Evolutionary conservation across 1,284 basidiomycete genomes (phyloP), one percentile per base, ranked within the genome.

Genomic region (Porogramme epimiltina): DNA sequence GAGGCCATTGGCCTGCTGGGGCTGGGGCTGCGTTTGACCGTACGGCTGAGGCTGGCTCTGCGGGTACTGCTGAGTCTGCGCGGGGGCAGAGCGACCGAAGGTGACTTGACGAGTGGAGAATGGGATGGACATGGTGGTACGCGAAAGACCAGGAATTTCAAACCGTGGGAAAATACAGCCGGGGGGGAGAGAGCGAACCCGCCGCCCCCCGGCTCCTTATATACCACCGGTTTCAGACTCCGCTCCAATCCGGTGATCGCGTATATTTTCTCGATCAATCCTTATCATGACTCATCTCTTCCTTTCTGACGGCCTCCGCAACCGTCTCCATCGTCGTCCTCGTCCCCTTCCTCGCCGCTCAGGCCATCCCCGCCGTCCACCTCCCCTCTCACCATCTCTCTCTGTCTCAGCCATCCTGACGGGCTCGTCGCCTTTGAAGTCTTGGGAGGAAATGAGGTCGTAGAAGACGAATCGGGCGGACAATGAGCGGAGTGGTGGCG

Each of bases 91-190:
- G 54, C 87, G 80, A 55, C 84, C 85, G 68, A 90, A 89, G 43
- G 81, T 88, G 61, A 90, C 79, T 64, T 86, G 87, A 64, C 88
- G 88, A 56, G 88, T 80, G 87, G 52, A 90, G 76, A 36, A 84
- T 81, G 64, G 85, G 87, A 37, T 37, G 58, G 85, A 87, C 82
- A 85, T 88, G 52, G 54, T 66, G 54, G 47, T 46, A 10, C 36
- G 18, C 15, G 28, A 31, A 18, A 20, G 42, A 53, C 52, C 52
- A 55, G 55, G 59, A 55, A 56, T 33, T 51, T 52, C 51, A 39
- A 59, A 63, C 62, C 65, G 69, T 70, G 69, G 65, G 68, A 68
- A 66, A 65, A 58, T 54, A 55, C 52, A 37, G 49, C 41, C 49
- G 58, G 58, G 59, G 56, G 56, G 43, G 51, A 45, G 54, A 56